Conservation (phyloP, 192 early-diverging fungal genomes). For the Backusella tarrabulga region DNA sequence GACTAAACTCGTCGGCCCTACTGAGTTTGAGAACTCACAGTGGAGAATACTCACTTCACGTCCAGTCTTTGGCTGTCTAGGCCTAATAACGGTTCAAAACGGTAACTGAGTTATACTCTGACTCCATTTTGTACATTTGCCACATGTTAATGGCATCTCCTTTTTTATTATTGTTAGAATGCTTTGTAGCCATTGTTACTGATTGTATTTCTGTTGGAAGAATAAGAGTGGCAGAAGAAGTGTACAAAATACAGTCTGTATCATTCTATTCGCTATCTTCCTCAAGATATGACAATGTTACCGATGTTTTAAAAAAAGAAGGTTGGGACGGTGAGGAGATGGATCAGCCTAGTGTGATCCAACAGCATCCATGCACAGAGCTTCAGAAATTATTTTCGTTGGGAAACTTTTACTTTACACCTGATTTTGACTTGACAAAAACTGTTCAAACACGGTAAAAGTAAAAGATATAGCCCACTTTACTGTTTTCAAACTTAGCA, state of each 20-base stretch:
- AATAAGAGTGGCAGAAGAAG: conserved; percentile 55
- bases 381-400: conserved; percentile 80
- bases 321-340: conserved; percentile 38
- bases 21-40: conserved; percentile 38
- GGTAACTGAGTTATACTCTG: conserved; percentile 34
- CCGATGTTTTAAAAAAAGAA: conserved; percentile 32
- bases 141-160: background rate
- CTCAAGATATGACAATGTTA: conserved; percentile 65
- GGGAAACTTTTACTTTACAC: conserved; percentile 93
- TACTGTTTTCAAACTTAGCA: background rate
- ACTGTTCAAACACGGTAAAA: conserved; percentile 66
- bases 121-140: background rate
- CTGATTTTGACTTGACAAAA: conserved; percentile 85
- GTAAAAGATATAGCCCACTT: conserved; percentile 13
- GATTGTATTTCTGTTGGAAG: conserved; percentile 62
- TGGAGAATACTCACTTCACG: conserved; percentile 43
- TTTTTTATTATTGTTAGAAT: conserved; percentile 45
- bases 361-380: conserved; percentile 72
- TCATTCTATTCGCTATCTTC: conserved; percentile 77
- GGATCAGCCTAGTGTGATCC: conserved; percentile 28
- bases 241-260: conserved; percentile 72
- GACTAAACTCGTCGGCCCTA: conserved; percentile 29
- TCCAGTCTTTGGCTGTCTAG: conserved; percentile 56
- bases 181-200: conserved; percentile 67
- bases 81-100: conserved; percentile 48